Conservation (phyloP, 495 filamentous ascomycete species). For the Cercophora scortea region DNA sequence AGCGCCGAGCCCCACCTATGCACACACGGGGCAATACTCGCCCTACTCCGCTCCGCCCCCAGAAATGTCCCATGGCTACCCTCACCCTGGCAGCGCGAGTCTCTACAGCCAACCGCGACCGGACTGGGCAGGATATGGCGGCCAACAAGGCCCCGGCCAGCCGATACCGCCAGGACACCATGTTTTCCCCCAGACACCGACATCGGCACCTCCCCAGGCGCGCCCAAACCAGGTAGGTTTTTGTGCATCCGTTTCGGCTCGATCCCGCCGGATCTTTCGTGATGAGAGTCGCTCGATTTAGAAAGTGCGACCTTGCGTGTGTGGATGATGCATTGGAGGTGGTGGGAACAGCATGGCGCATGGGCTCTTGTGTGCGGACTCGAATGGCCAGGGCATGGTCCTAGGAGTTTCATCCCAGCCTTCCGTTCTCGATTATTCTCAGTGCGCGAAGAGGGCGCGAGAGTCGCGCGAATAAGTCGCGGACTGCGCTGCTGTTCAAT, state of each 20-base stretch:
- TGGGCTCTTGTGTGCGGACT: no score
- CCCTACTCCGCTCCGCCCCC: constrained; percentile 74
- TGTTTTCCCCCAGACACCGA: constrained; percentile 49
- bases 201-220: constrained; percentile 43
- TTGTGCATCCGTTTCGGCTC: neutral
- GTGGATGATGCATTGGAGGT: no score
- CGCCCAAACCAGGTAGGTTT: constrained; percentile 67
- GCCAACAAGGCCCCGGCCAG: constrained; percentile 47
- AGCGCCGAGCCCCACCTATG: constrained; percentile 84
- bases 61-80: constrained; percentile 72
- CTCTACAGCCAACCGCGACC: constrained; percentile 67
- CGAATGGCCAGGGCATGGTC: no score
- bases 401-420: no score
- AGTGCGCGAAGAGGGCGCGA: no score
- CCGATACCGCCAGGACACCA: constrained; percentile 40
- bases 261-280: neutral
- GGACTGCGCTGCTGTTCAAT: no score
- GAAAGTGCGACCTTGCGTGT: no score
- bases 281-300: neutral
- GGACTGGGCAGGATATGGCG: constrained; percentile 70
- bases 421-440: no score
- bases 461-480: no score
- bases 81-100: constrained; percentile 35
- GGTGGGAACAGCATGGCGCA: no score
- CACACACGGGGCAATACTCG: constrained; percentile 59